phyloP scores from a whole-genome alignment of 257 asterid species.

The Lantana camara region DNA sequence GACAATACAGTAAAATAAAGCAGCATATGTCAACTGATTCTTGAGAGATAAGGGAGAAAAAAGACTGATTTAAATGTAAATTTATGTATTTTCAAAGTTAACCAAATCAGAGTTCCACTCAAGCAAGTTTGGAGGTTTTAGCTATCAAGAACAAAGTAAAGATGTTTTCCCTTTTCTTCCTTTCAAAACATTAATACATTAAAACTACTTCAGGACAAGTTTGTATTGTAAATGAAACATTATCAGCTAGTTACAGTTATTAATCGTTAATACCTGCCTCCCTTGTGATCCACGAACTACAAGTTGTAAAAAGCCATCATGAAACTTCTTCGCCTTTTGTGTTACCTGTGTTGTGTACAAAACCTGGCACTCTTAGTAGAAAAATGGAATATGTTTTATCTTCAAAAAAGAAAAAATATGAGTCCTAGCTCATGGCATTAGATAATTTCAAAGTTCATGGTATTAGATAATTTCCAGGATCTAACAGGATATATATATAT shows the following conservation, averaged over 20 bases:
- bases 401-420: too few species aligned
- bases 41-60: too few species aligned
- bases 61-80: constrained; percentile 12
- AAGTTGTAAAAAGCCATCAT: constrained; percentile 77
- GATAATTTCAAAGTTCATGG: too few species aligned
- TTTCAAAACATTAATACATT: too few species aligned
- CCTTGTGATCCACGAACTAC: constrained; percentile 65
- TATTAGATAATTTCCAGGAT: too few species aligned
- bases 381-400: too few species aligned
- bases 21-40: neutral
- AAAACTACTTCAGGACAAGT: too few species aligned
- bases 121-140: constrained; percentile 1
- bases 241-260: constrained; percentile 24
- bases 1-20: constrained; percentile 6
- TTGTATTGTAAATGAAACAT: too few species aligned
- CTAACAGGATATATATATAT: too few species aligned
- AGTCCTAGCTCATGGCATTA: too few species aligned
- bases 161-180: neutral
- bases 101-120: constrained; percentile 1
- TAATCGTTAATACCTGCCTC: constrained; percentile 81
- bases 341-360: constrained; percentile 79
- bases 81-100: constrained; percentile 2
- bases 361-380: constrained; percentile 75
- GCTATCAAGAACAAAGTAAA: neutral
- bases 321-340: constrained; percentile 84